Conservation (phyloP, 768 basidiomycete genomes). For the Pleurotus citrinopileatus region DNA sequence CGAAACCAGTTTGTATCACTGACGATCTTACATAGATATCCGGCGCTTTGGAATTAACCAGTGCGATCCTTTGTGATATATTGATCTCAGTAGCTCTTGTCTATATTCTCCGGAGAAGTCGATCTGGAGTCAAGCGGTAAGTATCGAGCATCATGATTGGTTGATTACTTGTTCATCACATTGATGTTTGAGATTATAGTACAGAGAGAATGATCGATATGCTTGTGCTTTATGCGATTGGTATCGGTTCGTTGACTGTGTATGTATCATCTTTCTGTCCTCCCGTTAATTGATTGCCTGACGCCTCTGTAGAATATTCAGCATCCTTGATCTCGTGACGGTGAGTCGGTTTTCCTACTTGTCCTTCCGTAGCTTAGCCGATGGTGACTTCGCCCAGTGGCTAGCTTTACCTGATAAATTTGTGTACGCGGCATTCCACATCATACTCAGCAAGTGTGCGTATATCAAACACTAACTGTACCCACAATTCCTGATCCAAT, state of each 20-base stretch:
- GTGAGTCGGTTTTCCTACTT: background rate
- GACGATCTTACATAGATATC: background rate
- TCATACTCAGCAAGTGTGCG: background rate
- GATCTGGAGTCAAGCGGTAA: background rate
- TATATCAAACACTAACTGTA: background rate
- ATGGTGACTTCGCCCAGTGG: background rate
- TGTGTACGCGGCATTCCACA: background rate
- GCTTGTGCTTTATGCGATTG: background rate
- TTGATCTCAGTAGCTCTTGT: background rate
- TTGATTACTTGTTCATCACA: too few relatives aligned
- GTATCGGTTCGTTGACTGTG: background rate
- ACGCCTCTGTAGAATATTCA: background rate
- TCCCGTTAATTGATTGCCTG: background rate
- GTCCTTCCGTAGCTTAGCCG: background rate
- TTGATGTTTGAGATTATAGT: too few relatives aligned
- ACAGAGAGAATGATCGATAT: background rate
- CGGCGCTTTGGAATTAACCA: background rate
- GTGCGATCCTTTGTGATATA: background rate
- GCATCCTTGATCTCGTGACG: background rate
- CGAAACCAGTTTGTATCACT: too few relatives aligned
- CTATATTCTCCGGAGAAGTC: background rate
- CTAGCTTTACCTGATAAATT: background rate
- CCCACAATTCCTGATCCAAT: background rate
- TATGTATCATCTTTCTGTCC: background rate
- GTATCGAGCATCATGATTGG: too few relatives aligned